Evolutionary conservation across 495 filamentous ascomycete genomes (phyloP).

Genomic region (Neurospora cerealis): DNA sequence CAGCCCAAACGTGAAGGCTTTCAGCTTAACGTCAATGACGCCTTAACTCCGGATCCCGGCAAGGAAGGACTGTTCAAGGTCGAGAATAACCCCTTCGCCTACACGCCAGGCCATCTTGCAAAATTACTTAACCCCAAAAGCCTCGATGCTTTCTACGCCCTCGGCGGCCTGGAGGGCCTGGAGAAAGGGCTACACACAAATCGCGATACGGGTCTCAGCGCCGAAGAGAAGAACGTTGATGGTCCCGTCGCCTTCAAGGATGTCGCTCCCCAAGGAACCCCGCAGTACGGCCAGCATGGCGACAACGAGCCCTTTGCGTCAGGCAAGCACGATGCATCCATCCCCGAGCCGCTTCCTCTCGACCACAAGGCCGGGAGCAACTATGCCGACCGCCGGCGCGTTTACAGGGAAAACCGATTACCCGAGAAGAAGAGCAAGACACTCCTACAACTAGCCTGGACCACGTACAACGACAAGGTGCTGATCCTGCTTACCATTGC

Average conservation of each 20-base stretch:
- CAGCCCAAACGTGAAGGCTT: conserved; percentile 5
- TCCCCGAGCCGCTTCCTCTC: background rate
- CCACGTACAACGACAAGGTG: conserved; percentile 79
- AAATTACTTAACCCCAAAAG: conserved; percentile 68
- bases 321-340: conserved; percentile 6
- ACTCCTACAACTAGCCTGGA: conserved; percentile 67
- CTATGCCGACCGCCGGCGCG: conserved; percentile 55
- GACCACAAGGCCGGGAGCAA: conserved; percentile 8
- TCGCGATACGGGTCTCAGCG: conserved; percentile 50
- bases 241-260: conserved; percentile 52
- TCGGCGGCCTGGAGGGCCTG: conserved; percentile 58
- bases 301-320: conserved; percentile 13
- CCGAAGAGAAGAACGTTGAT: conserved; percentile 50
- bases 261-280: conserved; percentile 22
- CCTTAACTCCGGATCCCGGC: conserved; percentile 55
- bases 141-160: conserved; percentile 54
- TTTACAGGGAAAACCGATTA: conserved; percentile 61
- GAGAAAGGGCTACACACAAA: conserved; percentile 59
- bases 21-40: conserved; percentile 34
- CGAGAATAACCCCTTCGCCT: conserved; percentile 57
- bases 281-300: conserved; percentile 20
- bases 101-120: conserved; percentile 57
- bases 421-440: conserved; percentile 66
- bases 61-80: conserved; percentile 53
- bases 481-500: conserved; percentile 64